These are phyloP conservation scores for Avena atlantica DNA, from an alignment of 176 grass and related monocot species.

Conservation along the genomic window DNA sequence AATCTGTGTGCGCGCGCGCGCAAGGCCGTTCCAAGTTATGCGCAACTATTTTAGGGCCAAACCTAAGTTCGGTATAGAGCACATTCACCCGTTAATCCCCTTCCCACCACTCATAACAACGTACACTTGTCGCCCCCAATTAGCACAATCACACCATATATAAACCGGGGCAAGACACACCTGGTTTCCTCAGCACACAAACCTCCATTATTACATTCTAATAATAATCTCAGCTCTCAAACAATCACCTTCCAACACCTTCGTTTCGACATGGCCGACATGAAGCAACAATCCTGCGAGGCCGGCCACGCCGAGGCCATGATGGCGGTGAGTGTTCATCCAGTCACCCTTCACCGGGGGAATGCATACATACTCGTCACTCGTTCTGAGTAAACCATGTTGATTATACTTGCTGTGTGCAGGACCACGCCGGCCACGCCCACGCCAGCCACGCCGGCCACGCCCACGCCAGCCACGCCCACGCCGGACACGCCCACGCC, in stretches of 20 bases:
- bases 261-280: slow-evolving; percentile 32
- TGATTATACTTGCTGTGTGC: neutral
- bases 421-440: slow-evolving; percentile 16
- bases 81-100: neutral
- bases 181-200: neutral
- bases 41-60: neutral
- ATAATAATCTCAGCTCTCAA: neutral
- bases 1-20: too few species aligned
- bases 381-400: neutral
- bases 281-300: slow-evolving; percentile 42
- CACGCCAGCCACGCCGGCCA: neutral
- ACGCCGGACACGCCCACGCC: neutral
- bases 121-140: neutral
- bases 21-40: neutral
- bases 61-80: neutral
- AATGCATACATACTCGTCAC: neutral
- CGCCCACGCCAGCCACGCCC: neutral
- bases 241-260: neutral
- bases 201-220: neutral
- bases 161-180: neutral
- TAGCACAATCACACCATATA: neutral
- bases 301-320: slow-evolving; percentile 41
- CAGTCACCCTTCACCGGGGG: neutral
- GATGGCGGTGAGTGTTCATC: neutral
- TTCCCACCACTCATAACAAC: neutral